phyloP scores from a whole-genome alignment of 345 rosid genomes.

The Anastatica hierochuntica region DNA sequence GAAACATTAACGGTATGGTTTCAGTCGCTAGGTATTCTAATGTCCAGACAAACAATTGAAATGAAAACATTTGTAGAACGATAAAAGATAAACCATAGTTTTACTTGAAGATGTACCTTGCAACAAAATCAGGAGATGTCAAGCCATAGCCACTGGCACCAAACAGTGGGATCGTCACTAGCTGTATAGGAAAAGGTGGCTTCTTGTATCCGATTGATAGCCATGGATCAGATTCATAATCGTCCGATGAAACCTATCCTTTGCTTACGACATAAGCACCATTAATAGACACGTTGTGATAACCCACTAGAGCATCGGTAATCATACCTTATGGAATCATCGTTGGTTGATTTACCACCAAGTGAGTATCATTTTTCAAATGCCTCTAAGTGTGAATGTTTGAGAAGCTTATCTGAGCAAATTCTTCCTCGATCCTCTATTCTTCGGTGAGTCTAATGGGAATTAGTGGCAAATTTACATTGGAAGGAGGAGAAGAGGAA shows the following conservation, averaged over 20 bases:
- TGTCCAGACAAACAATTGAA: too few relatives aligned
- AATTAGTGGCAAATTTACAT: conserved; percentile 57
- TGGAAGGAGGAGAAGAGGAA: conserved; percentile 60
- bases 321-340: conserved; percentile 18
- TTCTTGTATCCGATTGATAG: conserved; percentile 35
- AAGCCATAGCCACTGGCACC: conserved; percentile 32
- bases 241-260: conserved; percentile 34
- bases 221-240: conserved; percentile 61
- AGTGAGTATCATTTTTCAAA: conserved; percentile 27
- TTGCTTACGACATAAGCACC: conserved; percentile 14
- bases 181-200: conserved; percentile 64
- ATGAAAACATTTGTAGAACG: too few relatives aligned
- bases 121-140: conserved; percentile 65
- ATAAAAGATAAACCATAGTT: background rate
- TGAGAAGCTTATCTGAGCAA: conserved; percentile 41
- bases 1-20: too few relatives aligned
- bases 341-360: conserved; percentile 21
- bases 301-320: conserved; percentile 10
- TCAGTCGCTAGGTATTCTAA: too few relatives aligned
- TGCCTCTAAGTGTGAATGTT: conserved; percentile 29
- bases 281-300: conserved; percentile 12
- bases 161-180: conserved; percentile 34
- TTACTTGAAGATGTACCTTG: conserved; percentile 43
- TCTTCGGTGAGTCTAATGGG: conserved; percentile 38
- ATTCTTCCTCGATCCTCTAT: conserved; percentile 48